Conservation (phyloP, 345 rosid species). For the Rhizophora apiculata region DNA sequence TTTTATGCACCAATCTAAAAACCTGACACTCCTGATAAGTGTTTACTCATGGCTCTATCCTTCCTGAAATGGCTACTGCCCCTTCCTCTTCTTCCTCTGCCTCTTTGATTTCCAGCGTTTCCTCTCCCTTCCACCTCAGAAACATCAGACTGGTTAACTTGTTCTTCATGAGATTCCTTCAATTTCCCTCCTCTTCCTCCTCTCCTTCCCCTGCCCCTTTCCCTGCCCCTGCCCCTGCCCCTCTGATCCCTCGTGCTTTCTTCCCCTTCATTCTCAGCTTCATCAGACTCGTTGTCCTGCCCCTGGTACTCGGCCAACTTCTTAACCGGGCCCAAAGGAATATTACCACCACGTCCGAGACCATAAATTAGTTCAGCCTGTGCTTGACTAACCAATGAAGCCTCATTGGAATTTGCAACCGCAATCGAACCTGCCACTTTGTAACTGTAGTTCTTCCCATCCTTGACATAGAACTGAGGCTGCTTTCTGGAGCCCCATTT, state of each 20-base stretch:
- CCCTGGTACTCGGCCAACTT: conserved; percentile 47
- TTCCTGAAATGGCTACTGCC: conserved; percentile 54
- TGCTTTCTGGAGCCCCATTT: conserved; percentile 80
- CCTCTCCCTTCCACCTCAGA: conserved; percentile 41
- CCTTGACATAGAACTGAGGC: conserved; percentile 85
- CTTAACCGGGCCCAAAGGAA: conserved; percentile 70
- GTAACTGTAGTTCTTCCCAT: conserved; percentile 94
- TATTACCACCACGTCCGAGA: conserved; percentile 89
- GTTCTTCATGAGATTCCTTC: conserved; percentile 23
- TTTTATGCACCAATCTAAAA: conserved; percentile 19
- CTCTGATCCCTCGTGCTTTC: conserved; percentile 33
- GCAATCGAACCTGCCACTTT: conserved; percentile 81
- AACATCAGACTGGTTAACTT: conserved; percentile 33
- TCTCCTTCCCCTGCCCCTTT: conserved; percentile 33
- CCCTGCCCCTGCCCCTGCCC: conserved; percentile 38
- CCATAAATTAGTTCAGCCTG: conserved; percentile 69
- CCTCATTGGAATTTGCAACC: conserved; percentile 74
- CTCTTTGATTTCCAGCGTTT: conserved; percentile 43
- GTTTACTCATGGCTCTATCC: conserved; percentile 71
- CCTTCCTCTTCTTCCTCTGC: conserved; percentile 63
- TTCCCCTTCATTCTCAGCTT: conserved; percentile 32
- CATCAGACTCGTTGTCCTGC: conserved; percentile 23
- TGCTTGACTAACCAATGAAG: conserved; percentile 52
- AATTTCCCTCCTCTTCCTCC: conserved; percentile 37
- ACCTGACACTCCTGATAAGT: conserved; percentile 67